Evolutionary conservation across 768 basidiomycete genomes (phyloP).

Genomic region (Erythrobasidium yunnanense): DNA sequence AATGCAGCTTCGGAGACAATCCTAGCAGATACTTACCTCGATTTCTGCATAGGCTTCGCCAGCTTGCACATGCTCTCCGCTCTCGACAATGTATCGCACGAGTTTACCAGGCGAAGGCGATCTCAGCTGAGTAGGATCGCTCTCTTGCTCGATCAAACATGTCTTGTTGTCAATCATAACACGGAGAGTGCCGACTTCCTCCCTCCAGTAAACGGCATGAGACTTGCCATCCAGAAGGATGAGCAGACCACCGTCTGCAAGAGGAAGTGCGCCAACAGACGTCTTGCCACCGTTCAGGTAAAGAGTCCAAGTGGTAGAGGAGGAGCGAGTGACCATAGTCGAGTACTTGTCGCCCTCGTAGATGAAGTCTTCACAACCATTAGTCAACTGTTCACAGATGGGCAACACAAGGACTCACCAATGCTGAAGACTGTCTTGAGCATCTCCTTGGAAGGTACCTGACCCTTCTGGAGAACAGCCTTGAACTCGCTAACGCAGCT

Average conservation of each 20-base stretch:
- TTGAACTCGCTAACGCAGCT: slow-evolving; percentile 87
- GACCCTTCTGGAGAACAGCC: slow-evolving; percentile 91
- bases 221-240: slow-evolving; percentile 84
- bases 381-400: slow-evolving; percentile 22
- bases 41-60: slow-evolving; percentile 98
- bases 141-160: slow-evolving; percentile 96
- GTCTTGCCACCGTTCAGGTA: slow-evolving; percentile 93
- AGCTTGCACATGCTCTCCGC: slow-evolving; percentile 91
- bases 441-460: slow-evolving; percentile 86
- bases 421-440: slow-evolving; percentile 92
- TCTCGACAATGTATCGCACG: slow-evolving; percentile 85
- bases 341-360: slow-evolving; percentile 68
- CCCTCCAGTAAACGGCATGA: slow-evolving; percentile 95
- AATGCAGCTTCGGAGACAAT: background rate
- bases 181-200: slow-evolving; percentile 67
- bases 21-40: slow-evolving; percentile 49
- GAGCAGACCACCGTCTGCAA: slow-evolving; percentile 89
- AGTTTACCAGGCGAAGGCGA: slow-evolving; percentile 95
- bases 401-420: slow-evolving; percentile 45
- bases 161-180: slow-evolving; percentile 96
- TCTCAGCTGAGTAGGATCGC: slow-evolving; percentile 92
- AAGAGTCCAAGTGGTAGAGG: slow-evolving; percentile 76
- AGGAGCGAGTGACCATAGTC: slow-evolving; percentile 87
- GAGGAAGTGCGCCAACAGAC: slow-evolving; percentile 76
- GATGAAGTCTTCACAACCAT: slow-evolving; percentile 27